Evolutionary conservation across 225 moss, liverwort and hornwort species (phyloP).

Genomic region (Sphagnum tenellum): DNA sequence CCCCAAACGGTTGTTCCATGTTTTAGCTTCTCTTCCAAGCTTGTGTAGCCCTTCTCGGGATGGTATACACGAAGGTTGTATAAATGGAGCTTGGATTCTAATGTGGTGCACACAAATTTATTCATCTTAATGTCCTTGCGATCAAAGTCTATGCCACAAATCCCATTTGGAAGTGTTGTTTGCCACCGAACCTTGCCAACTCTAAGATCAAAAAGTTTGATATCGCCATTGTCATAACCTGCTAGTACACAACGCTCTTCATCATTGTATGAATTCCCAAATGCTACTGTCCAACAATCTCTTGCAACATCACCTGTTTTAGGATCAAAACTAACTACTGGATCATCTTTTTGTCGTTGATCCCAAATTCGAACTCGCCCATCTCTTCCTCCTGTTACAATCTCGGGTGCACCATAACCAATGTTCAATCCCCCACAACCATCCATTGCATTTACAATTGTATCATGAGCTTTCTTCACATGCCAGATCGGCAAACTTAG

Average conservation of each 20-base stretch:
- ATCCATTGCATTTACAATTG: constrained; percentile 75
- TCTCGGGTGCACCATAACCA: constrained; percentile 74
- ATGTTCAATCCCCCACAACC: constrained; percentile 73
- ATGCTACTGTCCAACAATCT: constrained; percentile 90
- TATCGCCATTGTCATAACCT: constrained; percentile 86
- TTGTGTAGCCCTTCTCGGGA: constrained; percentile 41
- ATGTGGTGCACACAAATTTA: constrained; percentile 76
- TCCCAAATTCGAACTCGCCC: constrained; percentile 84
- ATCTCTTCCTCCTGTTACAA: constrained; percentile 67
- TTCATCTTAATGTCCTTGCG: constrained; percentile 92
- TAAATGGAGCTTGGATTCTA: constrained; percentile 74
- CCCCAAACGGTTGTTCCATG: constrained; percentile 87
- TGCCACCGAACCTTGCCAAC: constrained; percentile 72
- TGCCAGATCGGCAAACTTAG: constrained; percentile 64
- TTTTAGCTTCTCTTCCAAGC: constrained; percentile 48
- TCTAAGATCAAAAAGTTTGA: constrained; percentile 82
- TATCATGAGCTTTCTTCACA: constrained; percentile 56
- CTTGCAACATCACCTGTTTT: constrained; percentile 14
- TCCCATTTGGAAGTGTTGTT: constrained; percentile 59
- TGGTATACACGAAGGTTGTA: constrained; percentile 72
- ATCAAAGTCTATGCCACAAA: constrained; percentile 95
- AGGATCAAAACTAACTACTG: constrained; percentile 56
- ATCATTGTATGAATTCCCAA: constrained; percentile 93
- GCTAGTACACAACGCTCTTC: constrained; percentile 78
- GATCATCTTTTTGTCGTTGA: constrained; percentile 43